Base-by-base conservation (phyloP, 2,329 filamentous ascomycete species). In the Botryotinia convoluta region DNA sequence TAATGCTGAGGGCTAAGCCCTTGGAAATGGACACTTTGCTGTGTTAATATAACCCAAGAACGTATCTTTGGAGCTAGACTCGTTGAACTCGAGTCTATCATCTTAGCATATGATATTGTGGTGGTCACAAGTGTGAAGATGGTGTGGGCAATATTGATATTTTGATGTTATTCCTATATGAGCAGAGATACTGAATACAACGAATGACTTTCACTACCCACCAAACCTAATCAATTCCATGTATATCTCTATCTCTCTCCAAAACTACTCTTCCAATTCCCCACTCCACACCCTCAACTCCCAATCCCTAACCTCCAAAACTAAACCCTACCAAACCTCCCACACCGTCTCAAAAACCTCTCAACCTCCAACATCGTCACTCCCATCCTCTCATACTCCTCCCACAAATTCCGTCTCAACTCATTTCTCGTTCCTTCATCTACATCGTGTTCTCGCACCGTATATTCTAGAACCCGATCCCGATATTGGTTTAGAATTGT, bases 191-290 rank as follows among this genome's bases (percentile, higher is more conserved):
- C n/a, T 18, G 14, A 9, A 18, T 32, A 57, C 51, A 57, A 57
- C 14, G 4, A 18, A 0, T 32, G 51, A 29, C 0, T 3, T 9
- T 29, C 16, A 29, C 14, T 29, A 8, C n/a, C 18, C 0, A 18
- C 2, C 51, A 29, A 29, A 1, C 6, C n/a, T 4, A 18, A 18
- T 9, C 9, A 3, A 14, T 51, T 60, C 57, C 2, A 6, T 26
- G 5, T 39, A 37, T 37, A 3, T 7, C 20, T 37, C 32, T 26
- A 8, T 35, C 4, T 26, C 3, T 59, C 22, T 61, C 10, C 16
- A 16, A 29, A 29, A 16, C 14, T 6, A 0, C 14, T 12, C 26
- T 18, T 12, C n/a, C n/a, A 3, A 29, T 54, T 8, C 5, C 14
- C 14, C n/a, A 54, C 14, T 16, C 51, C 14, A 54, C 10, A 51